Base-by-base conservation (phyloP, 805 yeast genomes). In the Candida adriatica region DNA sequence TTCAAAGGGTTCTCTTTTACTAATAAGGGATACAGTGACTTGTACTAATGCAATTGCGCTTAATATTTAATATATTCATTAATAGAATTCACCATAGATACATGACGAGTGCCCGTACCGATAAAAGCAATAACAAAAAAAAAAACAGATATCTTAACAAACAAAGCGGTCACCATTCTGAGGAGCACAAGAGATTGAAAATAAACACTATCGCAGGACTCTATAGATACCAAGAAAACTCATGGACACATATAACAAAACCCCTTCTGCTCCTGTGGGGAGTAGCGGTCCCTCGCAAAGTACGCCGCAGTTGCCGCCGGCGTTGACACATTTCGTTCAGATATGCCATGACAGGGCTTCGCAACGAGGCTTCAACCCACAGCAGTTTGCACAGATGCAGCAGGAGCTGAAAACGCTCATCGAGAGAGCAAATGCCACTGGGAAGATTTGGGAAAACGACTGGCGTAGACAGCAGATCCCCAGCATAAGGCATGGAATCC, bases 1-100 rank as follows among this genome's bases (percentile, higher is more conserved):
- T 68, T 68, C 40, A 42, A 53, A n/a, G 73, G 70, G 0, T 68
- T 68, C 39, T 64, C 72, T 4, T 68, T 61, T 47, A 58, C 66
- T 2, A 69, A 49, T 25, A 35, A 43, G 26, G 35, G 31, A 19
- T 35, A 28, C 27, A 28, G 35, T 16, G 47, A 48, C 32, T 40
- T 49, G 18, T 49, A 49, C 30, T 35, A 37, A 19, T 45, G 33
- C 28, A 30, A 8, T 11, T 7, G 22, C 13, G 13, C n/a, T 19
- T 14, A n/a, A 7, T 16, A 26, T n/a, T 7, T n/a, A 18, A 13
- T n/a, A 13, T n/a, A 11, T 18, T 18, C 8, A 6, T 8, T 19
- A 19, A 19, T 19, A 8, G 11, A 19, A 19, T 11, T 8, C 22
- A 19, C n/a, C 29, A 31, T 26, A 18, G 22, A 17, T 17, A 22